phyloP scores from a whole-genome alignment of 2,329 filamentous ascomycete species.

The Paecilomyces niveus region DNA sequence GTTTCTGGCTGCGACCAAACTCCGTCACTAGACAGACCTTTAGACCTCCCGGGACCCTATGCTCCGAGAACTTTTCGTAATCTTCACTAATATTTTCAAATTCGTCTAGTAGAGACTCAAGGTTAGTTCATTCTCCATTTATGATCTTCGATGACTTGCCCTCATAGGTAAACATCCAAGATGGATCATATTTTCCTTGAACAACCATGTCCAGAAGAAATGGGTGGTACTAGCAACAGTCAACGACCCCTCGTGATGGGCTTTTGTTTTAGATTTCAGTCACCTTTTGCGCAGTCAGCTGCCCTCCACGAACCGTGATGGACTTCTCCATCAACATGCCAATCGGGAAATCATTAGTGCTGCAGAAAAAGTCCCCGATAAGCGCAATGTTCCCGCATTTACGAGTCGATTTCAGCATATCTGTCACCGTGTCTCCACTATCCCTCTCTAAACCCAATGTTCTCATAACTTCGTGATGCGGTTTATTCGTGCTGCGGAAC shows the following conservation, averaged over 20 bases:
- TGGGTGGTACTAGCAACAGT: slow-evolving; percentile 19
- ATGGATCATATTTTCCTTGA: slow-evolving; percentile 19
- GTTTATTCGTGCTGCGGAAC: slow-evolving; percentile 16
- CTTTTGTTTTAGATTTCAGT: background rate
- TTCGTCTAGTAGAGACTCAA: slow-evolving; percentile 11
- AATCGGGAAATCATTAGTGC: slow-evolving; percentile 22
- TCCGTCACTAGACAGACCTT: slow-evolving; percentile 22
- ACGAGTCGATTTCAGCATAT: slow-evolving; percentile 20
- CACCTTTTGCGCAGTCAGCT: slow-evolving; percentile 18
- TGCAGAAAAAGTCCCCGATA: slow-evolving; percentile 22
- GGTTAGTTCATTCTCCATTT: background rate
- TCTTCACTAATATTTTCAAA: slow-evolving; percentile 22
- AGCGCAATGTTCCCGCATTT: slow-evolving; percentile 23
- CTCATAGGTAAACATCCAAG: slow-evolving; percentile 23
- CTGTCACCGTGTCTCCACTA: slow-evolving; percentile 19
- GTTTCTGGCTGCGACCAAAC: slow-evolving; percentile 14
- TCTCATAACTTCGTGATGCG: slow-evolving; percentile 15
- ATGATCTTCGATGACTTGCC: slow-evolving; percentile 5
- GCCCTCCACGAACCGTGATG: slow-evolving; percentile 23
- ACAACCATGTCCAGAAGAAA: slow-evolving; percentile 19
- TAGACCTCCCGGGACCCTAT: slow-evolving; percentile 21
- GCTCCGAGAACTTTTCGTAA: slow-evolving; percentile 15
- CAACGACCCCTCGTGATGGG: background rate
- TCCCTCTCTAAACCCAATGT: slow-evolving; percentile 17
- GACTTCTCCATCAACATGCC: slow-evolving; percentile 27